Evolutionary conservation across 2,329 filamentous ascomycete species (phyloP).

Genomic region (Epichloe hybrida): DNA sequence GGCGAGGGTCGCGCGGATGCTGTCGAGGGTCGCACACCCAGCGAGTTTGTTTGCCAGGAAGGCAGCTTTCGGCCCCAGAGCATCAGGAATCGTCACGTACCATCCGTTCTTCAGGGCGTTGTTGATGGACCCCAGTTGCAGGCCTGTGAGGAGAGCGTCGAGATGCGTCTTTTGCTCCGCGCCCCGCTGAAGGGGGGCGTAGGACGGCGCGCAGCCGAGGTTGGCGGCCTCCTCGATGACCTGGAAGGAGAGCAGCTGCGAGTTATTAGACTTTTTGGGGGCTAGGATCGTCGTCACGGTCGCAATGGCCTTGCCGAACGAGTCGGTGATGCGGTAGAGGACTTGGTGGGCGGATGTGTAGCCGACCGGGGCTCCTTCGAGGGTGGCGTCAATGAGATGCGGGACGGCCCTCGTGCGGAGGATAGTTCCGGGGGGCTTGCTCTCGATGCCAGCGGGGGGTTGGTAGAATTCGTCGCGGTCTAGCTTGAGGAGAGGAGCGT

Average conservation of each 20-base stretch:
- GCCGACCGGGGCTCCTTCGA: background rate
- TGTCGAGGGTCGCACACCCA: slow-evolving; percentile 28
- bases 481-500: too few relatives aligned
- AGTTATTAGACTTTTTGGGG: slow-evolving; percentile 16
- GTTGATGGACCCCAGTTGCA: too few relatives aligned
- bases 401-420: too few relatives aligned
- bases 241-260: slow-evolving; percentile 27
- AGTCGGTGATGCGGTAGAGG: slow-evolving; percentile 26
- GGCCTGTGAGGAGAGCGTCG: slow-evolving; percentile 9
- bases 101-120: slow-evolving; percentile 26
- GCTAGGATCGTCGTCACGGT: slow-evolving; percentile 25
- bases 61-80: slow-evolving; percentile 27
- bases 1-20: slow-evolving; percentile 25
- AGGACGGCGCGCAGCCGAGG: slow-evolving; percentile 19
- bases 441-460: too few relatives aligned
- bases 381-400: too few relatives aligned
- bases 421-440: too few relatives aligned
- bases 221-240: slow-evolving; percentile 25
- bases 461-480: too few relatives aligned
- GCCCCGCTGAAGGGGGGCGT: slow-evolving; percentile 10
- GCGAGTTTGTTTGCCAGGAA: slow-evolving; percentile 28
- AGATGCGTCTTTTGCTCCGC: slow-evolving; percentile 15
- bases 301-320: slow-evolving; percentile 18
- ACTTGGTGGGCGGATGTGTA: slow-evolving; percentile 18
- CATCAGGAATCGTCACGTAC: slow-evolving; percentile 34